These are phyloP conservation scores for Cyathus striatus DNA, from an alignment of 768 basidiomycete genomes.

Conservation along the genomic window DNA sequence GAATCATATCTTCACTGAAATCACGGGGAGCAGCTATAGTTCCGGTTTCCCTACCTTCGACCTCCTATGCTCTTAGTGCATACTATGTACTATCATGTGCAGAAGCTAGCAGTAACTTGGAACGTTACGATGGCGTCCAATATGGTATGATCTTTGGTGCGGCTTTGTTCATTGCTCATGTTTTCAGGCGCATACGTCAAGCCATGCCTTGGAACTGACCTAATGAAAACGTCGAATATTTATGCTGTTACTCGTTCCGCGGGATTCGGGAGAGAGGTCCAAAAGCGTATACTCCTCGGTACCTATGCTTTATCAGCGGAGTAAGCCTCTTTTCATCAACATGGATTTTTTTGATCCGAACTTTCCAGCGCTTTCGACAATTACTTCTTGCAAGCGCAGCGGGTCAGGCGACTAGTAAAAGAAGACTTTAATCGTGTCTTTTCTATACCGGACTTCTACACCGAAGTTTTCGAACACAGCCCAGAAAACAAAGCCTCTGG, in stretches of 20 bases:
- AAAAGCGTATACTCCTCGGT: conserved; percentile 82
- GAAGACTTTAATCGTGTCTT: conserved; percentile 75
- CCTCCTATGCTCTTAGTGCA: conserved; percentile 73
- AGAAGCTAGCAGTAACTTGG: conserved; percentile 90
- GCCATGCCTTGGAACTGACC: conserved; percentile 33
- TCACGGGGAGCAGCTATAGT: conserved; percentile 59
- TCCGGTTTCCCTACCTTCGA: conserved; percentile 69
- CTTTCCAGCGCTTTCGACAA: conserved; percentile 85
- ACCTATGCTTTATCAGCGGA: conserved; percentile 90
- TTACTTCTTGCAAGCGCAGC: conserved; percentile 91
- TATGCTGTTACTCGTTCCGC: conserved; percentile 64
- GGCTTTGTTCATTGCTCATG: not conserved
- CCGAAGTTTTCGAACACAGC: conserved; percentile 7
- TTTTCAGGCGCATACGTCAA: conserved; percentile 45
- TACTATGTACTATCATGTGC: conserved; percentile 97
- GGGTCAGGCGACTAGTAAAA: conserved; percentile 66
- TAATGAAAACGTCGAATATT: conserved; percentile 44
- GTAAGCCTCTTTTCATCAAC: conserved; percentile 29
- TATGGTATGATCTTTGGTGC: conserved; percentile 47
- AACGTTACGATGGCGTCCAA: conserved; percentile 82
- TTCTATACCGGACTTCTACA: conserved; percentile 46
- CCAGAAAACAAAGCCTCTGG: conserved; percentile 3
- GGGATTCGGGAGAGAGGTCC: conserved; percentile 82
- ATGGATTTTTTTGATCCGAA: not conserved
- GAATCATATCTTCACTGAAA: conserved; percentile 32